Percentiles rank a stretch among this genome's conserved stretches.
These are phyloP conservation scores for Exobasidium cylindrosporum DNA, from an alignment of 1,284 basidiomycete species.

Conservation along the genomic window DNA sequence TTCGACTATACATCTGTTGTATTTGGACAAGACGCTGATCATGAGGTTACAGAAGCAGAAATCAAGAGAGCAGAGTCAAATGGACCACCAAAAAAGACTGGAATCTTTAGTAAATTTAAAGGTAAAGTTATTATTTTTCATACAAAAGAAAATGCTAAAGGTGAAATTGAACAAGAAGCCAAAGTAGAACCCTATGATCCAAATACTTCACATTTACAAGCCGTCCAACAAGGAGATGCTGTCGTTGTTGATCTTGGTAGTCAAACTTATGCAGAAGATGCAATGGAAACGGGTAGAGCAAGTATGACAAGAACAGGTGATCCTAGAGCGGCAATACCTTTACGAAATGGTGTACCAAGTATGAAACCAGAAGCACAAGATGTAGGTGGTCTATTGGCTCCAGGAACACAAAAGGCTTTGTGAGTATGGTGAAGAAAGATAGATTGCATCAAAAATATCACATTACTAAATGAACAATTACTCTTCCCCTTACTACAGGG, in stretches of 20 bases:
- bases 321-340: not conserved
- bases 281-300: not conserved
- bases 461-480: too few relatives aligned
- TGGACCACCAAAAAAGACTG: not conserved
- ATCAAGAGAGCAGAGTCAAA: not conserved
- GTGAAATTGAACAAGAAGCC: not conserved
- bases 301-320: not conserved
- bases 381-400: not conserved
- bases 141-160: not conserved
- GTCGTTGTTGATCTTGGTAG: not conserved
- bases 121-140: not conserved
- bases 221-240: not conserved
- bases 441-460: too few relatives aligned
- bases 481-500: too few relatives aligned
- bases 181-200: not conserved
- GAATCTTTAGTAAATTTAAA: not conserved
- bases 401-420: not conserved
- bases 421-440: too few relatives aligned
- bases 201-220: not conserved
- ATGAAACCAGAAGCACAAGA: conserved; percentile 5
- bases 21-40: conserved; percentile 17
- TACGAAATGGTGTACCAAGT: not conserved
- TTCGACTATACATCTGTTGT: conserved; percentile 21
- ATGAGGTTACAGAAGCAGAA: not conserved
- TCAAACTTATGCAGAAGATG: not conserved